A percentile compares a stretch with the other conserved stretches of the same genome.
phyloP scores from a whole-genome alignment of 352 stramenopile genomes.

The Phytophthora megakarya region DNA sequence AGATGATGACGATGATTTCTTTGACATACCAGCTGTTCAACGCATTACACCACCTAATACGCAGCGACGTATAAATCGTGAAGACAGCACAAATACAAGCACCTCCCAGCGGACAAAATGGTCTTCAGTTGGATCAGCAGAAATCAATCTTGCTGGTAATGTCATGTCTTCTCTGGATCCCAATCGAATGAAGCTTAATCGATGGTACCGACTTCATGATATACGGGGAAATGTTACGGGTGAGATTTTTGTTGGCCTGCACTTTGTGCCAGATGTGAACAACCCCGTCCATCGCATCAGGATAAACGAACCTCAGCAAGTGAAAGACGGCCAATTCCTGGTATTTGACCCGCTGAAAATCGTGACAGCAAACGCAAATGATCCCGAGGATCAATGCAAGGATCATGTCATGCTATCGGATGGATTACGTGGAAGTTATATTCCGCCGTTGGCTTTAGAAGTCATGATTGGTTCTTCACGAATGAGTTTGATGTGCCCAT shows the following conservation, averaged over 20 bases:
- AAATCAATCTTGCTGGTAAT: constrained; percentile 86
- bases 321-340: constrained; percentile 83
- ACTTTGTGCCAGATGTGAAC: constrained; percentile 68
- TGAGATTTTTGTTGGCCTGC: constrained; percentile 83
- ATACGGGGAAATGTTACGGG: constrained; percentile 77
- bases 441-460: constrained; percentile 85
- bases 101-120: constrained; percentile 62
- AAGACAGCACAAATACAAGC: constrained; percentile 52
- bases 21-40: constrained; percentile 31
- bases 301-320: constrained; percentile 67
- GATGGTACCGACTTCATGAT: constrained; percentile 87
- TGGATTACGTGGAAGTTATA: constrained; percentile 77
- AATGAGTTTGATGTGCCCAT: constrained; percentile 80
- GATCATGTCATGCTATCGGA: constrained; percentile 78
- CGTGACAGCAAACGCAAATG: constrained; percentile 52
- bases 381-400: constrained; percentile 42
- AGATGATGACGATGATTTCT: constrained; percentile 55
- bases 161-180: constrained; percentile 80
- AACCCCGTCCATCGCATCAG: constrained; percentile 33
- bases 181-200: constrained; percentile 67
- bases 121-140: constrained; percentile 76
- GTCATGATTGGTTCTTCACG: constrained; percentile 72
- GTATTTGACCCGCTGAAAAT: constrained; percentile 90
- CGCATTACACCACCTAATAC: constrained; percentile 31
- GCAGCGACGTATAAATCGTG: constrained; percentile 35